Evolutionary conservation across 1,139 yeast species (phyloP), one percentile per base, ranked within the genome.

Genomic region (Blastobotrys malaysiensis): DNA sequence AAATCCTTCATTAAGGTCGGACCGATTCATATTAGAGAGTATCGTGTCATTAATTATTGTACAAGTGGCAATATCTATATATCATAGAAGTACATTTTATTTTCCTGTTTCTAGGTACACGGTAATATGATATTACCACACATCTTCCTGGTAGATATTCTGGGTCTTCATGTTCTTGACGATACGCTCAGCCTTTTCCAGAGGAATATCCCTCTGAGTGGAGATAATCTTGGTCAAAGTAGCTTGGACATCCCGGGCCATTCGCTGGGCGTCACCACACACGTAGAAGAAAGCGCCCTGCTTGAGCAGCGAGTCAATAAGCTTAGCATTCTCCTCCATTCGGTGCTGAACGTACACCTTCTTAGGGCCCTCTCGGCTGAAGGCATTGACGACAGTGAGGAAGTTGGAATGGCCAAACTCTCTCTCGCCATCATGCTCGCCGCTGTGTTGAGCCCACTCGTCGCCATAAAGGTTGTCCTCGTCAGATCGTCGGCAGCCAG

Each of bases 131-230:
- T 5, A 58, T 59, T 74, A 91, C 98, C 99, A 93, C 22, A 93
- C 97, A 77, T 93, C 99, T 75, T 93, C 99, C 75, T 91, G 99
- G 71, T 89, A 91, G 72, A 87, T 82, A 69, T 93, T 93, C 66
- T 86, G 86, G 31, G 88, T 83, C 71, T 88, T 88, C 76, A 87
- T 80, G 63, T 86, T 81, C 74, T 90, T 87, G 59, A 89, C 78
- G 69, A 87, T 77, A 59, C 86, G 95, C 57, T 82, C 80, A 18
- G 96, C 97, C 63, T 82, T 83, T 50, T 80, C 86, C 55, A 77
- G 78, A 7, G 84, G 64, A 51, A 90, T 71, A 19, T 72, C 77
- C 63, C 86, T 78, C 63, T 84, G 82, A 57, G 79, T 71, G 49
- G 84, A 73, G 53, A 91, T 71, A 57, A 93, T 84, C 60, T 79